Evolutionary conservation across 2,329 filamentous ascomycete species (phyloP).

Genomic region (Penicillium sp.): DNA sequence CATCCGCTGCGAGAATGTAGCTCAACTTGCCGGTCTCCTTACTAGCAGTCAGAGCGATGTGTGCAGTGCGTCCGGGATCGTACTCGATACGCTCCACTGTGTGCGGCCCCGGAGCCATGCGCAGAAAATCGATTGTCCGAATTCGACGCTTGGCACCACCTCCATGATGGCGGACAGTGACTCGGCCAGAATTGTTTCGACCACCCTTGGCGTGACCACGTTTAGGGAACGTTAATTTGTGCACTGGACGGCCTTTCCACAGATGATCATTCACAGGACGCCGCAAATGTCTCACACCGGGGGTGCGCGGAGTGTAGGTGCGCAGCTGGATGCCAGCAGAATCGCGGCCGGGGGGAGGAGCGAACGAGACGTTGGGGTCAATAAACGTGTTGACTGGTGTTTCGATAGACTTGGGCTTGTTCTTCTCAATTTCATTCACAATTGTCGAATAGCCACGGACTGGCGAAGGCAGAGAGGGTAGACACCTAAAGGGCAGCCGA

Average conservation of each 20-base stretch:
- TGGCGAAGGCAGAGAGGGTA: constrained; percentile 41
- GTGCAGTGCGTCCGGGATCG: constrained; percentile 87
- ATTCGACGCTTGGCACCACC: constrained; percentile 91
- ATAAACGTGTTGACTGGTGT: constrained; percentile 33
- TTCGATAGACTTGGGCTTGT: constrained; percentile 27
- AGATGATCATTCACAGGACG: constrained; percentile 94
- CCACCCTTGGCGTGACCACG: constrained; percentile 92
- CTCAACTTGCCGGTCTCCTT: constrained; percentile 72
- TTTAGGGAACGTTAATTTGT: constrained; percentile 83
- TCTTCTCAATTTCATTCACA: constrained; percentile 38
- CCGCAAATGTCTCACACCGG: constrained; percentile 86
- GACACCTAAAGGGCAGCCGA: constrained; percentile 50
- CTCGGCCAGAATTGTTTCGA: constrained; percentile 78
- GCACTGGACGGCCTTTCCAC: constrained; percentile 86
- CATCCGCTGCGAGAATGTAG: constrained; percentile 95
- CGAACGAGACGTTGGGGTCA: constrained; percentile 43
- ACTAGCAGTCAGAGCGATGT: constrained; percentile 83
- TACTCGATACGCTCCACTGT: constrained; percentile 92
- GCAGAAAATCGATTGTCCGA: constrained; percentile 83
- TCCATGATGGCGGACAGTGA: constrained; percentile 88
- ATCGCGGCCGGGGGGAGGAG: constrained; percentile 47
- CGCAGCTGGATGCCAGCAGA: constrained; percentile 57
- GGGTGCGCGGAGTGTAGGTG: constrained; percentile 90
- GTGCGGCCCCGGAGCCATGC: constrained; percentile 76
- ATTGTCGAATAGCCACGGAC: constrained; percentile 56